Evolutionary conservation across 2,329 filamentous ascomycete genomes (phyloP), one percentile per base, ranked within the genome.

Genomic region (Grosmannia clavigera): DNA sequence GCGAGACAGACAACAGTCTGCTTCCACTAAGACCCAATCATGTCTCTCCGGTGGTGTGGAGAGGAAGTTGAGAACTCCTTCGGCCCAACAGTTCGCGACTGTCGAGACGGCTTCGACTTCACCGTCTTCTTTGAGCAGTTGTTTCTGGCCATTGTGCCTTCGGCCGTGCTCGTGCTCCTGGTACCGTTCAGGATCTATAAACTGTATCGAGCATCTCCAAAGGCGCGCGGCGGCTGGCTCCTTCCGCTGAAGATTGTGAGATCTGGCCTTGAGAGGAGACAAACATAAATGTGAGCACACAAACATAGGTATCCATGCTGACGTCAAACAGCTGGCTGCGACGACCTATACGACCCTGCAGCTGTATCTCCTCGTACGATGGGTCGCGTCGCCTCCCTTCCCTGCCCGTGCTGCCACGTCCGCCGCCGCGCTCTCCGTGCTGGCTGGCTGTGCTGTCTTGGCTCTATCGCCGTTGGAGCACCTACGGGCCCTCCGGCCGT

Each of bases 51-150:
- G 52, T 55, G 52, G 52, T 55, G 52, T 25, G 52, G 52, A 55
- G 31, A 38, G 31, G 19, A 55, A 14, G 31, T 55, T 25, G 48
- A 58, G 25, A 52, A 53, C 46, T 35, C 38, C 29, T 52, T 60
- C 33, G 58, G 58, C 6, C 58, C 58, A 1, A 48, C 38, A 9
- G 58, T 60, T 33, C 31, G 16, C n/a, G 53, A n/a, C n/a, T 60
- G 58, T 31, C 53, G 58, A 9, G 57, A 35, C 22, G 51, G 50
- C 22, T 58, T 77, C 59, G 80, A 83, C 66, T 76, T 81, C 55
- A 77, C 76, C 3, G 67, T 82, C 16, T 73, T 76, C n/a, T 72
- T 82, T 55, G 71, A 74, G 62, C 70, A 74, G 29, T 70, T 67
- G 35, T 64, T 74, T 55, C 67, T 74, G 48, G 65, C 69, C 43